Evolutionary conservation across 2,329 filamentous ascomycete species (phyloP).

Genomic region (Cordyceps cicadae): DNA sequence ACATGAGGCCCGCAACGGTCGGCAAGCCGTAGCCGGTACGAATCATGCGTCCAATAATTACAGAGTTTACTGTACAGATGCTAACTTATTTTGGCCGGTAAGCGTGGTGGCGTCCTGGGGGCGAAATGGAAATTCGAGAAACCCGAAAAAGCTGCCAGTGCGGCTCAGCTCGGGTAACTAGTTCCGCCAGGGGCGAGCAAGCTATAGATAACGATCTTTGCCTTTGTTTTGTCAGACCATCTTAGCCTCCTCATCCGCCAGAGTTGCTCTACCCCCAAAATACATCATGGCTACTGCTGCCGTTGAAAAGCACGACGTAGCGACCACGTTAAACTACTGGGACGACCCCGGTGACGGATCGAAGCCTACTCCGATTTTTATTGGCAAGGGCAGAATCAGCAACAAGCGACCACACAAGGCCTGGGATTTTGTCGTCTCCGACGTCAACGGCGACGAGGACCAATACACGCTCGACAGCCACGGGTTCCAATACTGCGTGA

Average conservation of each 20-base stretch:
- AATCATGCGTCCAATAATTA: not conserved
- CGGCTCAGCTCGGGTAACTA: not conserved
- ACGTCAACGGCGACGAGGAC: constrained; percentile 32
- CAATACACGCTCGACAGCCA: constrained; percentile 32
- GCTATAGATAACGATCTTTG: not conserved
- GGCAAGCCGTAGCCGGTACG: not conserved
- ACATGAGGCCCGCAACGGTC: not conserved
- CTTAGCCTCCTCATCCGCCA: not conserved
- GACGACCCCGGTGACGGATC: constrained; percentile 34
- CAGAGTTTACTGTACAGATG: not conserved
- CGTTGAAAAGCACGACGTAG: constrained; percentile 21
- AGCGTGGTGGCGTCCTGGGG: not conserved
- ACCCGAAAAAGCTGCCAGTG: not conserved
- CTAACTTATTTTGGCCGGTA: not conserved
- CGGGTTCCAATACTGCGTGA: constrained; percentile 32
- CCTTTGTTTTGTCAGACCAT: not conserved
- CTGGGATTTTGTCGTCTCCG: constrained; percentile 37
- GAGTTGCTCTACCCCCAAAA: not conserved
- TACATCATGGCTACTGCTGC: not conserved
- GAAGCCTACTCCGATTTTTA: constrained; percentile 29
- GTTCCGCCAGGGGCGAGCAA: not conserved
- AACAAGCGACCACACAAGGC: constrained; percentile 24
- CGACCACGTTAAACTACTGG: constrained; percentile 31
- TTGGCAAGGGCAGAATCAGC: constrained; percentile 19
- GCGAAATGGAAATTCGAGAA: not conserved